These are phyloP conservation scores for Lactarius pseudohatsudake DNA, from an alignment of 768 basidiomycete species.

Conservation along the genomic window DNA sequence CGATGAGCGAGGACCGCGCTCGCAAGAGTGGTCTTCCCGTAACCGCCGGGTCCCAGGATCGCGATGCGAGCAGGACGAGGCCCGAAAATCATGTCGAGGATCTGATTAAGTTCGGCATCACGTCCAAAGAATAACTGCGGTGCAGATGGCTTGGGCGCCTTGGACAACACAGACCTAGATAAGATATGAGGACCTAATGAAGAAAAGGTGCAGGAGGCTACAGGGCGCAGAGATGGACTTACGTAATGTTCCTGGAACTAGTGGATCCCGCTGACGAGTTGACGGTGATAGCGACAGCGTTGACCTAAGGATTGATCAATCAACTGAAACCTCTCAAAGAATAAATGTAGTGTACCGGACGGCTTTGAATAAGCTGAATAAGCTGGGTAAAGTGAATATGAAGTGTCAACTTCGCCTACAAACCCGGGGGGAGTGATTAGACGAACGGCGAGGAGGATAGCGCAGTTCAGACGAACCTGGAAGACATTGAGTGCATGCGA, in stretches of 20 bases:
- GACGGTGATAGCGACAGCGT: background rate
- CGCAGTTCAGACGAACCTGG: background rate
- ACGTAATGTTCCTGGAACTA: background rate
- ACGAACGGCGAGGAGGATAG: background rate
- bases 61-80: constrained; percentile 4
- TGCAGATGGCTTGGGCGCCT: background rate
- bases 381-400: constrained; percentile 1
- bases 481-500: background rate
- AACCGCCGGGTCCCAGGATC: constrained; percentile 35
- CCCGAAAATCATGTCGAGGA: constrained; percentile 4
- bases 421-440: background rate
- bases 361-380: background rate
- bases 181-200: background rate
- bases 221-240: background rate
- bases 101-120: constrained; percentile 4
- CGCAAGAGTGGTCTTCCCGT: constrained; percentile 42
- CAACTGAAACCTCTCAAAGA: background rate
- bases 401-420: background rate
- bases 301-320: background rate
- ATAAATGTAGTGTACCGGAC: background rate
- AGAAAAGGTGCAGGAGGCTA: background rate
- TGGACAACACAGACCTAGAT: background rate
- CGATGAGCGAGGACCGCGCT: constrained; percentile 36
- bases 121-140: constrained; percentile 18
- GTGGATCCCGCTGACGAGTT: background rate